Base-by-base conservation (phyloP, 176 grass and related monocot genomes). In the Triticum urartu region DNA sequence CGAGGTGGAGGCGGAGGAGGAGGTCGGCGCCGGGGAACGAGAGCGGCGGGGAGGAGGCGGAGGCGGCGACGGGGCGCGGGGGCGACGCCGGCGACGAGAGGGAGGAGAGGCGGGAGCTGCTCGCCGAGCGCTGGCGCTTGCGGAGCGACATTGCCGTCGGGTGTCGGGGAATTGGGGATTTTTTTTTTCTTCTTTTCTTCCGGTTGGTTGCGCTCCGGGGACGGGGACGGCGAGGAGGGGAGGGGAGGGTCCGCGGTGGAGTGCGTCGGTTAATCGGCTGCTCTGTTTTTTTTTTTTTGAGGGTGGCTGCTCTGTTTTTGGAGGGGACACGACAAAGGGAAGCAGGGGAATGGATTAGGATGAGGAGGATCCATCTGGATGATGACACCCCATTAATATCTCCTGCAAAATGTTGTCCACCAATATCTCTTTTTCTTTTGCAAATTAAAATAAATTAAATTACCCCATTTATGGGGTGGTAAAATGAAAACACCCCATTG, bases 101-200 rank as follows among this genome's bases (percentile, higher is more conserved):
- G 48, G 85, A 62, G 72, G 83, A 14, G 72, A 90, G 87, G 72
- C 85, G 89, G 43, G 87, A 87, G 88, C 85, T 88, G 93, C 91
- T 92, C 79, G 77, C 88, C 75, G 87, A 71, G 26, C 95, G 95
- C 62, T 86, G 91, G 73, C 95, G 93, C 82, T 98, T 98, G 85
- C 91, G 87, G 74, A 90, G 79, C 26, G 91, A 92, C 95, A 95
- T 98, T 40, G 84, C 59, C 70, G 67, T 38, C 26, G 52, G 81
- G 21, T 47, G 81, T 30, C 35, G 52, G 64, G 28, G 36, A 69
- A 78, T 88, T 83, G 86, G 80, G 80, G 50, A 35, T 62, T 78
- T 54, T 54, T 48, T 48, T 5, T 68, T 76, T 30, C 28, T 30
- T 30, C 28, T 75, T 28, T 11, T 21, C 0, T 20, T 1, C 18